A percentile compares a stretch with the other conserved stretches of the same genome.
Evolutionary conservation across 176 grass and related monocot genomes (phyloP).

Genomic region (Rhynchospora pubera): DNA sequence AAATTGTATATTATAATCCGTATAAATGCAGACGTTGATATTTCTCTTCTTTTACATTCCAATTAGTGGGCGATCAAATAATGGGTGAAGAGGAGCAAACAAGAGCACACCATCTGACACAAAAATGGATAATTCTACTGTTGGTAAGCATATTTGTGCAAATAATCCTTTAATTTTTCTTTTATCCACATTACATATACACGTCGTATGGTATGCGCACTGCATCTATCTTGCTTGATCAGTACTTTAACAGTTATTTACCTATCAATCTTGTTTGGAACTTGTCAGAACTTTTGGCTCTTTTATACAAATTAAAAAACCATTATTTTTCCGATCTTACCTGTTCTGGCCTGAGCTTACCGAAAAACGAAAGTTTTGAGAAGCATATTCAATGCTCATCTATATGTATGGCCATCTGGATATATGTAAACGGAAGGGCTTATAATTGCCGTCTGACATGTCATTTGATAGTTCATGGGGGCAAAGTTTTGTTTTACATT

Average conservation of each 20-base stretch:
- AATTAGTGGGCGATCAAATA: not conserved
- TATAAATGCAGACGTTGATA: no score
- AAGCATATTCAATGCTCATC: not conserved
- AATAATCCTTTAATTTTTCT: not conserved
- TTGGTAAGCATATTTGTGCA: not conserved
- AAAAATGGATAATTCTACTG: slow-evolving; percentile 1
- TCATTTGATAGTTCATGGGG: not conserved
- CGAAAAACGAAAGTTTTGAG: not conserved
- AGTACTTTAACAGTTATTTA: not conserved
- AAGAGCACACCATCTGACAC: not conserved
- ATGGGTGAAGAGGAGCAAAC: not conserved
- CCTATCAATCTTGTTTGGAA: not conserved
- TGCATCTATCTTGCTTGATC: not conserved
- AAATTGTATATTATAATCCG: no score
- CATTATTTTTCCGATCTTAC: not conserved
- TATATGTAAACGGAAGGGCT: no score
- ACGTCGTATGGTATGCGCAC: not conserved
- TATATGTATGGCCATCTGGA: not conserved
- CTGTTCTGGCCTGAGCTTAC: not conserved
- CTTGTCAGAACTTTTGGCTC: not conserved
- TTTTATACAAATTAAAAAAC: not conserved
- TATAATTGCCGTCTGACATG: not conserved
- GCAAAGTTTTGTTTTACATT: not conserved
- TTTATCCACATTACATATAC: not conserved
- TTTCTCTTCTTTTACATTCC: not conserved